phyloP scores from a whole-genome alignment of 768 basidiomycete species.

The Grammothele lineata region DNA sequence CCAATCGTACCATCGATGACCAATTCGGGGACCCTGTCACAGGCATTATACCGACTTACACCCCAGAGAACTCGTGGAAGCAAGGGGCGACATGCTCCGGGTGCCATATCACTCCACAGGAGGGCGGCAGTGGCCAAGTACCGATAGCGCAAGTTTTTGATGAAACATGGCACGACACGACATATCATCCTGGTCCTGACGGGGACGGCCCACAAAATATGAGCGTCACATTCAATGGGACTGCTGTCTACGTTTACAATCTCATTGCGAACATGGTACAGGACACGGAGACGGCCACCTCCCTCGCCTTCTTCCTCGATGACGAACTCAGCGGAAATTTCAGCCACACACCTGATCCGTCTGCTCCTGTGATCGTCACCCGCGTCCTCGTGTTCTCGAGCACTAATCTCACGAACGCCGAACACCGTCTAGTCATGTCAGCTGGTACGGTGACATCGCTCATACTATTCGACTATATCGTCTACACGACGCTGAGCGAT shows the following conservation, averaged over 20 bases:
- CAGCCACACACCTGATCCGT: no score
- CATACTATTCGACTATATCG: no score
- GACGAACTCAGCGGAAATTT: no score
- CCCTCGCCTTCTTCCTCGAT: no score
- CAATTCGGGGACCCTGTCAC: neutral
- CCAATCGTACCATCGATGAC: neutral
- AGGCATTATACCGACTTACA: neutral
- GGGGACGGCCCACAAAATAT: neutral
- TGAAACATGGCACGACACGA: conserved; percentile 13
- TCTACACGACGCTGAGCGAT: neutral
- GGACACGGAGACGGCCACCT: no score
- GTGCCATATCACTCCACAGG: conserved; percentile 1
- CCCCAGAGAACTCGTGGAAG: neutral
- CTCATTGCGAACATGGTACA: no score
- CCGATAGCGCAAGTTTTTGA: conserved; percentile 1
- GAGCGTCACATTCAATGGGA: neutral
- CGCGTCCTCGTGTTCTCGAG: no score
- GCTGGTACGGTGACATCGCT: no score
- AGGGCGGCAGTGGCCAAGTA: neutral
- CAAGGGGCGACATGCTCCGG: neutral
- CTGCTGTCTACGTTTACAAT: no score
- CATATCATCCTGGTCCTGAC: neutral
- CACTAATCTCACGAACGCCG: no score
- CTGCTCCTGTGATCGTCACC: no score
- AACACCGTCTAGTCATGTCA: no score